Evolutionary conservation across 176 grass and related monocot species (phyloP).

Genomic region (Lolium perenne): DNA sequence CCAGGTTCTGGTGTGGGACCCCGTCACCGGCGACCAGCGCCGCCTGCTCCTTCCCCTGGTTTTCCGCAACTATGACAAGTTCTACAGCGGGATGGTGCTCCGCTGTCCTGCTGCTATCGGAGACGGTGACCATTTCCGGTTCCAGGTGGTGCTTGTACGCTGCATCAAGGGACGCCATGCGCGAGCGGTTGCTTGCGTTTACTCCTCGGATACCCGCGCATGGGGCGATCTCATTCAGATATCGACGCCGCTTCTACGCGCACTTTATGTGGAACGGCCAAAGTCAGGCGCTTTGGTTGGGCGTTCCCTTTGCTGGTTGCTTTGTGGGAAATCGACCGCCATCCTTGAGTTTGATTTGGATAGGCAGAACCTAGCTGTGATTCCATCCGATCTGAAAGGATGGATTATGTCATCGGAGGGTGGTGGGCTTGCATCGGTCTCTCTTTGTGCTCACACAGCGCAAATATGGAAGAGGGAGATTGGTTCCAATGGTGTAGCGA

Average conservation of each 20-base stretch:
- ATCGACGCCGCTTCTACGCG: background rate
- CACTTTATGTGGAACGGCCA: background rate
- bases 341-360: background rate
- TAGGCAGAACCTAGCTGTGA: background rate
- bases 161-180: background rate
- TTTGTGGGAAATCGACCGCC: background rate
- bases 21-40: constrained; percentile 6
- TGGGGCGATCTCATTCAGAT: constrained; percentile 7
- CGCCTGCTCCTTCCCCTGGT: background rate
- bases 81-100: too few species aligned
- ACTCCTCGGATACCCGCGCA: background rate
- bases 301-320: background rate
- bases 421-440: background rate
- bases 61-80: too few species aligned
- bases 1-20: constrained; percentile 1
- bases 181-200: background rate
- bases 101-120: background rate
- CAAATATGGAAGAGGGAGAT: background rate
- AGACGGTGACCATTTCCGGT: background rate
- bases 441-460: background rate
- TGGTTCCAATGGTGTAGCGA: background rate
- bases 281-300: background rate
- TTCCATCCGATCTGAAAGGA: background rate
- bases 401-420: background rate
- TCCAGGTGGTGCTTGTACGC: background rate